These are phyloP conservation scores for Xylaria intraflava DNA, from an alignment of 495 filamentous ascomycete species.

Conservation along the genomic window DNA sequence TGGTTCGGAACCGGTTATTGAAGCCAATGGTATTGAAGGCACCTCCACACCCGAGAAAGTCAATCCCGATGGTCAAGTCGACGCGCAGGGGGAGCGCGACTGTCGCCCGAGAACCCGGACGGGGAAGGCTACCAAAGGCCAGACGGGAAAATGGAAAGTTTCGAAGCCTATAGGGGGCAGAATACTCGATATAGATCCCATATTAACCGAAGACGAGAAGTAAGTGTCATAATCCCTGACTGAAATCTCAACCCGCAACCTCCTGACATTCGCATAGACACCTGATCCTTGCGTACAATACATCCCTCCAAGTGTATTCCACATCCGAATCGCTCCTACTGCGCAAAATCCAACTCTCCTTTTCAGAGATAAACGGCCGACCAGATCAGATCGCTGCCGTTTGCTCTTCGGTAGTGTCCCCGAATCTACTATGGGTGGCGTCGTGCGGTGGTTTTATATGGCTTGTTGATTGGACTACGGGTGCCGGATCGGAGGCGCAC, in stretches of 20 bases:
- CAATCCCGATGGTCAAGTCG: neutral
- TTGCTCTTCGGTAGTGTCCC: conserved; percentile 50
- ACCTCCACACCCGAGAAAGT: neutral
- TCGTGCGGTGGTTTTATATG: conserved; percentile 59
- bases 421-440: conserved; percentile 62
- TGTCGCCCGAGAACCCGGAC: neutral
- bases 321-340: conserved; percentile 70
- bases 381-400: conserved; percentile 45
- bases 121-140: neutral
- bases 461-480: conserved; percentile 70
- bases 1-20: neutral
- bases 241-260: neutral
- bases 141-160: conserved; percentile 44
- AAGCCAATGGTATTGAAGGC: neutral
- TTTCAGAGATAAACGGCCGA: conserved; percentile 14
- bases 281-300: conserved; percentile 56
- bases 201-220: conserved; percentile 77
- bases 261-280: conserved; percentile 44
- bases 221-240: conserved; percentile 34
- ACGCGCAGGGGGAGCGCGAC: conserved; percentile 9
- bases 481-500: conserved; percentile 39
- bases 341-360: conserved; percentile 48
- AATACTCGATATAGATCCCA: conserved; percentile 66
- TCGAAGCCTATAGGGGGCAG: conserved; percentile 60
- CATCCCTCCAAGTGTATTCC: conserved; percentile 72